phyloP scores from a whole-genome alignment of 371 early-diverging fungal genomes.

The Umbelopsis sp. region DNA sequence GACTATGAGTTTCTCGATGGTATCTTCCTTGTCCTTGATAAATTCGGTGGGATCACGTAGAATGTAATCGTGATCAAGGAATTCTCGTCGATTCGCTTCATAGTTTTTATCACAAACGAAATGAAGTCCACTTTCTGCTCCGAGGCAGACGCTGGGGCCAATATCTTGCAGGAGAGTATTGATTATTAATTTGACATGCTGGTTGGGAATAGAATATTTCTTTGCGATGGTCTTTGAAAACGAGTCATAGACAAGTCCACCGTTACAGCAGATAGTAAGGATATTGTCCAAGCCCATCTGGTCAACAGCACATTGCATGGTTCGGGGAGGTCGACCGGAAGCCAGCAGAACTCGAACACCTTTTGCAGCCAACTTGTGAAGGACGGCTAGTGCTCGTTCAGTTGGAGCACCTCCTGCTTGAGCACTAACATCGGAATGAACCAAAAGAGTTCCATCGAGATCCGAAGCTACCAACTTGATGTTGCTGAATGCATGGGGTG shows the following conservation, averaged over 20 bases:
- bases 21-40: constrained; percentile 29
- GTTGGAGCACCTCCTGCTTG: constrained; percentile 30
- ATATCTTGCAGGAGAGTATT: constrained; percentile 31
- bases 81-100: constrained; percentile 24
- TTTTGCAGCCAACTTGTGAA: constrained; percentile 36
- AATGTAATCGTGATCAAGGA: constrained; percentile 26
- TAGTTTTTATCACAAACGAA: constrained; percentile 44
- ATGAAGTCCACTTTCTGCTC: constrained; percentile 35
- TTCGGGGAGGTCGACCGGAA: constrained; percentile 42
- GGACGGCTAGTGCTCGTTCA: constrained; percentile 30
- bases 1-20: constrained; percentile 45
- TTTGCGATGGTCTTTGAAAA: constrained; percentile 31
- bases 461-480: constrained; percentile 45
- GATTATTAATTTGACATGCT: constrained; percentile 29
- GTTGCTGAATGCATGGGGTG: neutral
- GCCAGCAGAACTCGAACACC: constrained; percentile 41
- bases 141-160: constrained; percentile 34
- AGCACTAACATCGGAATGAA: constrained; percentile 19
- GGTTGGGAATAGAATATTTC: constrained; percentile 35
- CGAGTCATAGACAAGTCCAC: constrained; percentile 42
- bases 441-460: constrained; percentile 43
- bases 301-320: constrained; percentile 37
- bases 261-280: constrained; percentile 42
- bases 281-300: constrained; percentile 34
- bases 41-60: constrained; percentile 29